A percentile compares a stretch with the other conserved stretches of the same genome.
phyloP scores from a whole-genome alignment of 257 asterid species.

The Buddleja alternifolia region DNA sequence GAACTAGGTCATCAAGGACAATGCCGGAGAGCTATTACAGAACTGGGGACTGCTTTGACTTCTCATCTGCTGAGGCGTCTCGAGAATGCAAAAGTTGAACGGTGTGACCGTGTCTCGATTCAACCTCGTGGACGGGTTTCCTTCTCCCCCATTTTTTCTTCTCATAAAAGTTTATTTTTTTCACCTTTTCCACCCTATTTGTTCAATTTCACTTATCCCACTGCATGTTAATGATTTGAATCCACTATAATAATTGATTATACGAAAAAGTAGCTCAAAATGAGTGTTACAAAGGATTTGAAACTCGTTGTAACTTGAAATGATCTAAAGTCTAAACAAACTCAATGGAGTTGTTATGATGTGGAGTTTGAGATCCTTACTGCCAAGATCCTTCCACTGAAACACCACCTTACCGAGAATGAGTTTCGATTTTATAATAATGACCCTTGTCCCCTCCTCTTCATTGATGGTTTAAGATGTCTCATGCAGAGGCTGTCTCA shows the following conservation, averaged over 20 bases:
- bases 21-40: conserved; percentile 86
- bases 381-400: too few relatives aligned
- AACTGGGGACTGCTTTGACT: conserved; percentile 84
- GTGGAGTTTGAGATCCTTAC: too few relatives aligned
- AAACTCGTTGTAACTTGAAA: too few relatives aligned
- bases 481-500: conserved; percentile 82
- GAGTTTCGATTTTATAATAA: not conserved
- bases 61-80: conserved; percentile 80
- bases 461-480: conserved; percentile 23
- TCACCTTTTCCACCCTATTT: not conserved
- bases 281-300: too few relatives aligned
- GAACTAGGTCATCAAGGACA: conserved; percentile 92
- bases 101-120: conserved; percentile 90
- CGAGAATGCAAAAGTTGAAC: conserved; percentile 85
- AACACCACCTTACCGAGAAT: too few relatives aligned
- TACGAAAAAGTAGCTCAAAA: too few relatives aligned
- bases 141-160: conserved; percentile 3
- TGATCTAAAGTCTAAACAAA: too few relatives aligned
- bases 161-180: conserved; percentile 4
- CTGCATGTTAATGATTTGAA: too few relatives aligned
- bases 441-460: conserved; percentile 14
- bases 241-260: too few relatives aligned
- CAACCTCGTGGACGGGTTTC: conserved; percentile 90
- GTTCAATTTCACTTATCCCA: not conserved
- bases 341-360: too few relatives aligned